Conservation (phyloP, 768 basidiomycete genomes). For the Gautieria morchelliformis region DNA sequence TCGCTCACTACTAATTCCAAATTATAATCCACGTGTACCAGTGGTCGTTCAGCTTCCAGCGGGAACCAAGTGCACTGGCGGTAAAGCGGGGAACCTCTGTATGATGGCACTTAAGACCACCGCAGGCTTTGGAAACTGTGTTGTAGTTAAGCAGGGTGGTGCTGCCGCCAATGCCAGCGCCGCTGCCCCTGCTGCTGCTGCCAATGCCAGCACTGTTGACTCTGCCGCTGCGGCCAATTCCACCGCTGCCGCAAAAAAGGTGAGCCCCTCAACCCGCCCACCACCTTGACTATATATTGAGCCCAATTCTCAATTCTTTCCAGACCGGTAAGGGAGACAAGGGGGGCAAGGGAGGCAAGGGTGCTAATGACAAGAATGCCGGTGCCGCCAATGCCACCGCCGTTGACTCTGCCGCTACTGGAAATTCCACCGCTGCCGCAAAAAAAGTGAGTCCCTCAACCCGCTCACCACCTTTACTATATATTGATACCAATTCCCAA, state of each 20-base stretch:
- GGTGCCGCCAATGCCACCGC: too few species aligned
- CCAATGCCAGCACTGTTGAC: background rate
- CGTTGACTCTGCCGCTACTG: too few species aligned
- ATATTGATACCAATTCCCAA: background rate
- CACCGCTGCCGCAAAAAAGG: constrained; percentile 7
- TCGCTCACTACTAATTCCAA: too few species aligned
- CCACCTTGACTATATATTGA: background rate
- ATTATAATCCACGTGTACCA: background rate
- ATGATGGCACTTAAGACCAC: constrained; percentile 41
- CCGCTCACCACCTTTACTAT: constrained; percentile 7
- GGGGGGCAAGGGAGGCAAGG: too few species aligned
- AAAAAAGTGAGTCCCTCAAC: constrained; percentile 6
- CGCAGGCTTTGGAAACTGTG: constrained; percentile 46
- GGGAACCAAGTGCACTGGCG: constrained; percentile 43
- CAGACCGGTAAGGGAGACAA: background rate
- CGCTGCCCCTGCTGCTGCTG: constrained; percentile 6
- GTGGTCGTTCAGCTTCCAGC: constrained; percentile 37
- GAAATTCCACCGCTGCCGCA: constrained; percentile 3
- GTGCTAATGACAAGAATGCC: too few species aligned
- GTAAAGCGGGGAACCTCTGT: constrained; percentile 33
- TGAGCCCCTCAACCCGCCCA: constrained; percentile 11
- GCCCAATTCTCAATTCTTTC: background rate
- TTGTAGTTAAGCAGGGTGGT: constrained; percentile 30
- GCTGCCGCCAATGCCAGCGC: constrained; percentile 10
- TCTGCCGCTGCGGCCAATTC: background rate